These are phyloP conservation scores for Leccinum incarnatum DNA, from an alignment of 768 basidiomycete species.

Conservation along the genomic window DNA sequence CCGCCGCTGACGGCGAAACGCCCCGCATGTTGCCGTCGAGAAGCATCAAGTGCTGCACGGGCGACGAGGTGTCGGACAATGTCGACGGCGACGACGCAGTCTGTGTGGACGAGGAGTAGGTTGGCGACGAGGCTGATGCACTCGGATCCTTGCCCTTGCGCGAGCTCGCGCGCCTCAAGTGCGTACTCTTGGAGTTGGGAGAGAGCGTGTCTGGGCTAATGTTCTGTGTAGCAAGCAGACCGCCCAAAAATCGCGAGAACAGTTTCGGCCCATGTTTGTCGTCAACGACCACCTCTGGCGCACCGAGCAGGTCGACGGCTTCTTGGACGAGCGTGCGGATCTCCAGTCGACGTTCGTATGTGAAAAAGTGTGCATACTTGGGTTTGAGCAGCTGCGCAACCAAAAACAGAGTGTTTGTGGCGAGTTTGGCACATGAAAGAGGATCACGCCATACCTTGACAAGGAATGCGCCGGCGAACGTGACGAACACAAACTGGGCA, in stretches of 20 bases:
- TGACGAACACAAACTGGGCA: constrained; percentile 74
- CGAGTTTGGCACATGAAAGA: not conserved
- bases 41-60: constrained; percentile 31
- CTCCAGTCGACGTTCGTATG: constrained; percentile 53
- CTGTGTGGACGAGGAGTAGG: not conserved
- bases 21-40: constrained; percentile 35
- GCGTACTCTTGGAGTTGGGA: constrained; percentile 17
- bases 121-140: constrained; percentile 4
- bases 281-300: constrained; percentile 73
- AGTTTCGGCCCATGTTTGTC: constrained; percentile 78
- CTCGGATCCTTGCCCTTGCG: constrained; percentile 15
- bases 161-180: constrained; percentile 17
- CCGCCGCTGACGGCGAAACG: constrained; percentile 9
- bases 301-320: constrained; percentile 64
- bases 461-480: constrained; percentile 79
- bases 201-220: constrained; percentile 24
- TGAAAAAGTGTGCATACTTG: constrained; percentile 61
- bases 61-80: constrained; percentile 40
- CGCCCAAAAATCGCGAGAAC: constrained; percentile 75
- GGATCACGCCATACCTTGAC: constrained; percentile 53
- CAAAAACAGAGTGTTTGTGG: not conserved
- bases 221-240: constrained; percentile 61
- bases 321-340: constrained; percentile 63
- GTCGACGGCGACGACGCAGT: constrained; percentile 25
- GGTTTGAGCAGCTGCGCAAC: constrained; percentile 68